phyloP scores from a whole-genome alignment of 2,329 filamentous ascomycete genomes.

The Neofusicoccum sp. region DNA sequence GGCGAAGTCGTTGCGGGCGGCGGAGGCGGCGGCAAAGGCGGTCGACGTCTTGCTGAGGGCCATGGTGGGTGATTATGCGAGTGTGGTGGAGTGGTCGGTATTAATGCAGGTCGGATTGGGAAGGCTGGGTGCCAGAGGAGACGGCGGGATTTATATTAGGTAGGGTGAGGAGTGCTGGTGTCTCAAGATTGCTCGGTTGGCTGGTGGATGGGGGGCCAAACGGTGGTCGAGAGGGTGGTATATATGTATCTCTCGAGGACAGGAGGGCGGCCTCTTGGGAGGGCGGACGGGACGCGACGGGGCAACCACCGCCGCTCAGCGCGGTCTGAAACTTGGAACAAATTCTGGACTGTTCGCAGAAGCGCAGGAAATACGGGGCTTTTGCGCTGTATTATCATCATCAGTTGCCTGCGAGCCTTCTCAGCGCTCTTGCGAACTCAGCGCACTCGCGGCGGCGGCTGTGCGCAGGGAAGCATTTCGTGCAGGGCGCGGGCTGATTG shows the following conservation, averaged over 20 bases:
- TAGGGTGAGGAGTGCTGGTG: background rate
- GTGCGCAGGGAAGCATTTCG: slow-evolving; percentile 13
- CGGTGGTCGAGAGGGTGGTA: background rate
- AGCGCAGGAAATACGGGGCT: background rate
- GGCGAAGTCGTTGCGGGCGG: background rate
- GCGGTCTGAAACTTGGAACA: slow-evolving; percentile 5
- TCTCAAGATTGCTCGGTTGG: slow-evolving; percentile 4
- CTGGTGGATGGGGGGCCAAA: slow-evolving; percentile 8
- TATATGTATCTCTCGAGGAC: background rate
- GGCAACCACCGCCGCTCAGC: background rate
- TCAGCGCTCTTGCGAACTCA: background rate
- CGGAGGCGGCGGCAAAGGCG: background rate
- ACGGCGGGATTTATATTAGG: slow-evolving; percentile 7
- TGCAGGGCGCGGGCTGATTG: slow-evolving; percentile 10
- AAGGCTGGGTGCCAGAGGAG: background rate
- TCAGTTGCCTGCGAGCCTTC: slow-evolving; percentile 3
- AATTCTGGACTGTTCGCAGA: slow-evolving; percentile 10
- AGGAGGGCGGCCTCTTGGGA: slow-evolving; percentile 4
- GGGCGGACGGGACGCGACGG: background rate
- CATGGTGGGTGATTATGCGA: background rate
- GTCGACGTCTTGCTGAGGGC: background rate
- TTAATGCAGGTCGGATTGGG: slow-evolving; percentile 7
- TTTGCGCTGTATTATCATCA: slow-evolving; percentile 6
- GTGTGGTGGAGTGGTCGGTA: background rate
- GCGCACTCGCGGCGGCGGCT: slow-evolving; percentile 9